Percentiles rank a stretch among this genome's conserved stretches.
phyloP scores from a whole-genome alignment of 352 stramenopile species.

The Phytopythium kandeliae region DNA sequence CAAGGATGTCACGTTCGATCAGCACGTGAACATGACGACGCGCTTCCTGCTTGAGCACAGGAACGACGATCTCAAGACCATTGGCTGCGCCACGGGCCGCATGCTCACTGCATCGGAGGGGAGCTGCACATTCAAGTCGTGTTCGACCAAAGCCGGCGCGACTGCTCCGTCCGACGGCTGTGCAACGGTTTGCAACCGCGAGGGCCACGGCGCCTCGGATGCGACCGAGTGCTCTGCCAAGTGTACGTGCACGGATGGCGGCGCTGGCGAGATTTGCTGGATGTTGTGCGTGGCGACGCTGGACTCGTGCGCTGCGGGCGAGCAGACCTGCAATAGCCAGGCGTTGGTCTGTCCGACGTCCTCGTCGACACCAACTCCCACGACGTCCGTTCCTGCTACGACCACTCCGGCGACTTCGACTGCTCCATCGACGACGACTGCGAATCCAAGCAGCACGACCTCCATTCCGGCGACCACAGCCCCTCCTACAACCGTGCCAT shows the following conservation, averaged over 20 bases:
- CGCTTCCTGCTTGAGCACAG: slow-evolving; percentile 21
- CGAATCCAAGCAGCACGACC: too few relatives aligned
- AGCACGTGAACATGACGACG: slow-evolving; percentile 30
- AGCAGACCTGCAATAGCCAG: slow-evolving; percentile 29
- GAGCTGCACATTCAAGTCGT: slow-evolving; percentile 27
- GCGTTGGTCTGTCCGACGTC: slow-evolving; percentile 20
- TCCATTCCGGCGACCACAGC: too few relatives aligned
- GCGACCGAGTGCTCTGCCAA: slow-evolving; percentile 32
- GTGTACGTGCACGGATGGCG: slow-evolving; percentile 27
- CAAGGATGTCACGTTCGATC: slow-evolving; percentile 28
- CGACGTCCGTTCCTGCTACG: neutral
- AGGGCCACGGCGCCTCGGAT: slow-evolving; percentile 19
- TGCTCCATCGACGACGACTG: neutral
- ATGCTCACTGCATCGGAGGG: slow-evolving; percentile 31
- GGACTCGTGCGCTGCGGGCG: slow-evolving; percentile 20
- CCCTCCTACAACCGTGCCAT: too few relatives aligned
- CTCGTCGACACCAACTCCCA: neutral
- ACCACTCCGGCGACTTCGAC: neutral
- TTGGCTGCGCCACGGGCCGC: slow-evolving; percentile 35
- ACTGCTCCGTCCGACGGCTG: slow-evolving; percentile 24
- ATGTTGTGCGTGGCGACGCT: slow-evolving; percentile 42
- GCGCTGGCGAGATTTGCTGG: slow-evolving; percentile 42
- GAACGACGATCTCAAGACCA: slow-evolving; percentile 22
- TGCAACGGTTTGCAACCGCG: slow-evolving; percentile 29
- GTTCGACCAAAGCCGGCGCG: slow-evolving; percentile 24